phyloP scores from a whole-genome alignment of 805 yeast species.

The Clavispora carvajalis region DNA sequence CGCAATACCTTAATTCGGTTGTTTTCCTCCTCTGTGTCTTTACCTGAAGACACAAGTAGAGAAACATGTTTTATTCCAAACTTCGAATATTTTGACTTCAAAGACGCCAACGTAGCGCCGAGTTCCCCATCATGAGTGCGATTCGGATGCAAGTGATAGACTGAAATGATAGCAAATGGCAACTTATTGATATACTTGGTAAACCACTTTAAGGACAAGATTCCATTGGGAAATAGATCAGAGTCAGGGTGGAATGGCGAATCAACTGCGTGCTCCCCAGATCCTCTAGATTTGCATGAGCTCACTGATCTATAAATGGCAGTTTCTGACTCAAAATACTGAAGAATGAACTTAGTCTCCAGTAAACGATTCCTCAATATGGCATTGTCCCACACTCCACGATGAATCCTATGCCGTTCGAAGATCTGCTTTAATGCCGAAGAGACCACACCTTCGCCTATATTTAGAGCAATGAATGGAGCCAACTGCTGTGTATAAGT shows the following conservation, averaged over 20 bases:
- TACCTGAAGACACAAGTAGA: constrained; percentile 17
- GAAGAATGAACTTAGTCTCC: constrained; percentile 27
- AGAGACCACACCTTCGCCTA: constrained; percentile 8
- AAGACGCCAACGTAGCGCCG: constrained; percentile 12
- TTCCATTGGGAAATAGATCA: constrained; percentile 24
- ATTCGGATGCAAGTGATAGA: constrained; percentile 13
- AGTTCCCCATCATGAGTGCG: constrained; percentile 12
- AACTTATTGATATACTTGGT: constrained; percentile 24
- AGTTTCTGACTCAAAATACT: constrained; percentile 6
- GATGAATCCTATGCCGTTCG: constrained; percentile 15
- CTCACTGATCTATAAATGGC: constrained; percentile 1
- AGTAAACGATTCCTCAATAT: constrained; percentile 32
- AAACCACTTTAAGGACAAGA: constrained; percentile 31
- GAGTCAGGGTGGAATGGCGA: constrained; percentile 35
- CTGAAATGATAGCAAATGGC: constrained; percentile 30
- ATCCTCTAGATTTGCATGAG: constrained; percentile 4
- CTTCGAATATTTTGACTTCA: constrained; percentile 7
- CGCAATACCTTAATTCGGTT: constrained; percentile 22
- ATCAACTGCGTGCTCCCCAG: constrained; percentile 21
- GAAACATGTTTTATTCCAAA: constrained; percentile 17
- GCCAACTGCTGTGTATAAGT: constrained; percentile 29
- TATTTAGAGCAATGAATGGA: constrained; percentile 23
- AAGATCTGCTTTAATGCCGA: constrained; percentile 3
- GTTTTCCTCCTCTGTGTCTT: constrained; percentile 13
- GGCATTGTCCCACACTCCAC: constrained; percentile 32